phyloP scores from a whole-genome alignment of 1,284 basidiomycete species.

The Hemileia vastatrix region DNA sequence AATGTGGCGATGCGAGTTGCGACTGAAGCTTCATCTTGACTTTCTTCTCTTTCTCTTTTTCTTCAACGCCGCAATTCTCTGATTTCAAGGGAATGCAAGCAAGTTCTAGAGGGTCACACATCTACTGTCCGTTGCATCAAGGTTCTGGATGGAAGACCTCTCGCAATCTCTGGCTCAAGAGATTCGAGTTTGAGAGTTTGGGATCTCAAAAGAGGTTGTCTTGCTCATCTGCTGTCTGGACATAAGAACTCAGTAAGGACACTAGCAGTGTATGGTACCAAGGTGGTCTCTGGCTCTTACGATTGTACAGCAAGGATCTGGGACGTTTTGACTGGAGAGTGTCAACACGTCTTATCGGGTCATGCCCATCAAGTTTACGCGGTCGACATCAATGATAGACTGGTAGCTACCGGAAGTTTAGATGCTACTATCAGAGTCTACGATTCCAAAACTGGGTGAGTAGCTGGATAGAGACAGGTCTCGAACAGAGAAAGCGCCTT shows the following conservation, averaged over 20 bases:
- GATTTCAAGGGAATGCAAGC: conserved; percentile 26
- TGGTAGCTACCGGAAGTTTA: conserved; percentile 38
- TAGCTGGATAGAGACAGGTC: background rate
- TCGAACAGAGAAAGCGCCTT: background rate
- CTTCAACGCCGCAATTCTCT: conserved; percentile 1
- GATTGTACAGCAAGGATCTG: conserved; percentile 10
- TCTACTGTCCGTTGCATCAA: conserved; percentile 42
- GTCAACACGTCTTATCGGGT: conserved; percentile 38
- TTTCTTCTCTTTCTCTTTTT: too few relatives aligned
- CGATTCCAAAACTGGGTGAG: conserved; percentile 34
- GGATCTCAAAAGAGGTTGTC: conserved; percentile 37
- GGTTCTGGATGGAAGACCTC: conserved; percentile 38
- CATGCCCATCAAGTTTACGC: conserved; percentile 43
- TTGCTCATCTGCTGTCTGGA: conserved; percentile 34
- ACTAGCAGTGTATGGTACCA: conserved; percentile 37
- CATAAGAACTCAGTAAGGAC: conserved; percentile 41
- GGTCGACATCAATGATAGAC: conserved; percentile 38
- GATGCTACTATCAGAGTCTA: conserved; percentile 43
- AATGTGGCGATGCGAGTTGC: too few relatives aligned
- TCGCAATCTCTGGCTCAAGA: conserved; percentile 39
- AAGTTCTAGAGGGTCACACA: conserved; percentile 38
- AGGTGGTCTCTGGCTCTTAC: conserved; percentile 40
- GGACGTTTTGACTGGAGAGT: conserved; percentile 50
- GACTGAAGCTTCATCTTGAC: too few relatives aligned
- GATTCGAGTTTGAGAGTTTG: conserved; percentile 39